These are phyloP conservation scores for Boletus pseudo-olivaceus DNA, from an alignment of 768 basidiomycete species.

Conservation along the genomic window DNA sequence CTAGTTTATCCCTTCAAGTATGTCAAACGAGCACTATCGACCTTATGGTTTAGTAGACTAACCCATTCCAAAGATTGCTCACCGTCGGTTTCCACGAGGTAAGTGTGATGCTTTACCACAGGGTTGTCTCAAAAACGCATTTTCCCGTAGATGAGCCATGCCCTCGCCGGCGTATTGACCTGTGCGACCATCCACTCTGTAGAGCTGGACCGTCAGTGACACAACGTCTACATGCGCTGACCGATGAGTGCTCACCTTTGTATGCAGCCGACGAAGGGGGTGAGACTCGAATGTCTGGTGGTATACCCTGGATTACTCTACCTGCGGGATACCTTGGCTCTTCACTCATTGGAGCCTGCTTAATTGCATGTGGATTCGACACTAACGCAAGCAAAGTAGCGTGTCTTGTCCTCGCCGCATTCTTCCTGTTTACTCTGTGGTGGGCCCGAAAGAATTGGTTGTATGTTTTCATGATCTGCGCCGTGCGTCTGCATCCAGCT, in stretches of 20 bases:
- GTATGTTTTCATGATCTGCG: conserved; percentile 38
- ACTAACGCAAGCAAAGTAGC: conserved; percentile 88
- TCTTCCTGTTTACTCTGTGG: conserved; percentile 87
- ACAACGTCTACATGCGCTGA: not conserved
- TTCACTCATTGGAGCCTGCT: conserved; percentile 78
- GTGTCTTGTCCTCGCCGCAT: conserved; percentile 72
- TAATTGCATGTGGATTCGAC: conserved; percentile 87
- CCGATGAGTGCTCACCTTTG: conserved; percentile 8
- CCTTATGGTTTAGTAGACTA: conserved; percentile 5
- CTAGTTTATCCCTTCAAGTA: conserved; percentile 92
- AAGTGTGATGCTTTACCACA: conserved; percentile 10
- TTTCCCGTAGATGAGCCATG: conserved; percentile 74
- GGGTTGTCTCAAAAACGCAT: not conserved
- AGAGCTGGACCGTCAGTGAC: conserved; percentile 74
- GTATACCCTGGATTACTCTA: conserved; percentile 75
- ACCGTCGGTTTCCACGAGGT: conserved; percentile 92
- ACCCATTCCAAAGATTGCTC: conserved; percentile 50
- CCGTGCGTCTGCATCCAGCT: not conserved
- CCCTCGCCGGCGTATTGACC: conserved; percentile 73
- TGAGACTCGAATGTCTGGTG: conserved; percentile 82
- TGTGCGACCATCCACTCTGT: conserved; percentile 85
- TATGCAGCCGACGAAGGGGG: conserved; percentile 81
- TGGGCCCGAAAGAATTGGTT: conserved; percentile 77
- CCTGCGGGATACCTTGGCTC: conserved; percentile 87
- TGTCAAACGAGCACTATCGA: conserved; percentile 27